These are phyloP conservation scores for Tylopilus cervinicoccineus DNA, from an alignment of 768 basidiomycete genomes.

Conservation along the genomic window DNA sequence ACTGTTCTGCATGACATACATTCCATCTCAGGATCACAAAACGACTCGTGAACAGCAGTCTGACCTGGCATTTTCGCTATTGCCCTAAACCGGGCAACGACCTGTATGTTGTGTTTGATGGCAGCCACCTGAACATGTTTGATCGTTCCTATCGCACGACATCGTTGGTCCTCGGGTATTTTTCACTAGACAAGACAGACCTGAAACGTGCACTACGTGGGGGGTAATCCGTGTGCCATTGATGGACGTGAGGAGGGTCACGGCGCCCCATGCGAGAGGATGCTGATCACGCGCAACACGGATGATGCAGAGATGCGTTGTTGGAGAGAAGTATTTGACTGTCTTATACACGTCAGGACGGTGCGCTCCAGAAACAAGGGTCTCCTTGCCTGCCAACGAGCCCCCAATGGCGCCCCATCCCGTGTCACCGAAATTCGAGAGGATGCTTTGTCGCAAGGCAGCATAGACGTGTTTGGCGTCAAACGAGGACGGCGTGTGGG, in stretches of 20 bases:
- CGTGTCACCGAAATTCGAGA: conserved; percentile 75
- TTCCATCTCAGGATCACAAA: neutral
- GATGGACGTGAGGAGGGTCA: conserved; percentile 65
- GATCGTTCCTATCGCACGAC: conserved; percentile 63
- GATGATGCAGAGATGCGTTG: conserved; percentile 79
- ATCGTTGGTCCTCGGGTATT: neutral
- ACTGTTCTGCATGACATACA: conserved; percentile 35
- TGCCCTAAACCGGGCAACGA: conserved; percentile 64
- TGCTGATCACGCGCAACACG: conserved; percentile 83
- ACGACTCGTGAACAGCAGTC: conserved; percentile 4
- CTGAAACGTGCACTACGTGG: conserved; percentile 76
- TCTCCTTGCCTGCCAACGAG: conserved; percentile 59
- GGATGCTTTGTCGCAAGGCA: conserved; percentile 64
- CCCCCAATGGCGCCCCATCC: conserved; percentile 82
- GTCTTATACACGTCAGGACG: neutral
- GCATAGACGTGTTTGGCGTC: conserved; percentile 65
- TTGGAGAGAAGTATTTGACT: conserved; percentile 90
- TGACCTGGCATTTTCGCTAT: conserved; percentile 49
- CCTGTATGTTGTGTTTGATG: conserved; percentile 65
- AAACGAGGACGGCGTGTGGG: conserved; percentile 26
- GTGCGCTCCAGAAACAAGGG: neutral
- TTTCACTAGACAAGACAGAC: conserved; percentile 37
- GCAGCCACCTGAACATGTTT: conserved; percentile 80
- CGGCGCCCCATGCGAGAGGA: conserved; percentile 72
- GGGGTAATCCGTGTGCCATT: conserved; percentile 62